Conservation (phyloP, 768 basidiomycete species). For the Terana coerulea region DNA sequence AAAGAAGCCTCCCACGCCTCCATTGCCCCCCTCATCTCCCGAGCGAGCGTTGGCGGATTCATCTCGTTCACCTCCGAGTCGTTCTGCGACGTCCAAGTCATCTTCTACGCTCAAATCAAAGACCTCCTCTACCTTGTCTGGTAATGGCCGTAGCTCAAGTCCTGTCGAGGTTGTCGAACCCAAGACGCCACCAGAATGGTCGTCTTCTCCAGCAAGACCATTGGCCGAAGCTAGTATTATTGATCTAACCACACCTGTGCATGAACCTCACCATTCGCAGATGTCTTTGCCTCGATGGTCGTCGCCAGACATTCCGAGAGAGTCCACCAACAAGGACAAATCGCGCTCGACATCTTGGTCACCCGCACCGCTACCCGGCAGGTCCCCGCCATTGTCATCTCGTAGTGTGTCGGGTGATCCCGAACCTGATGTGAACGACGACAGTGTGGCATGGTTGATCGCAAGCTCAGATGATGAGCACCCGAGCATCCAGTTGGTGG, state of each 20-base stretch:
- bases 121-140: too few species aligned
- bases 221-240: not conserved
- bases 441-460: conserved; percentile 62
- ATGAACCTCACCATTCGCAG: not conserved
- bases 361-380: not conserved
- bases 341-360: not conserved
- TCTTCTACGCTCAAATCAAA: too few species aligned
- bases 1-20: not conserved
- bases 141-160: too few species aligned
- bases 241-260: conserved; percentile 1
- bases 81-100: too few species aligned
- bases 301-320: not conserved
- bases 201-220: conserved; percentile 8
- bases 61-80: too few species aligned
- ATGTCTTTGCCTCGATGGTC: not conserved
- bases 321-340: not conserved
- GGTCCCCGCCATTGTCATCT: conserved; percentile 14
- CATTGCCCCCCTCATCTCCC: conserved; percentile 1
- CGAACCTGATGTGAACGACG: conserved; percentile 15
- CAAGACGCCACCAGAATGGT: conserved; percentile 10
- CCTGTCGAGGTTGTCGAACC: too few species aligned
- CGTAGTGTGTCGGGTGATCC: conserved; percentile 13
- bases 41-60: too few species aligned
- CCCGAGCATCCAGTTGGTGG: conserved; percentile 40
- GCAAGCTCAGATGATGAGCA: conserved; percentile 61